Percentiles rank a stretch among this genome's conserved stretches.
Conservation (phyloP, 2,329 filamentous ascomycete genomes). For the Xylaria arbuscula region DNA sequence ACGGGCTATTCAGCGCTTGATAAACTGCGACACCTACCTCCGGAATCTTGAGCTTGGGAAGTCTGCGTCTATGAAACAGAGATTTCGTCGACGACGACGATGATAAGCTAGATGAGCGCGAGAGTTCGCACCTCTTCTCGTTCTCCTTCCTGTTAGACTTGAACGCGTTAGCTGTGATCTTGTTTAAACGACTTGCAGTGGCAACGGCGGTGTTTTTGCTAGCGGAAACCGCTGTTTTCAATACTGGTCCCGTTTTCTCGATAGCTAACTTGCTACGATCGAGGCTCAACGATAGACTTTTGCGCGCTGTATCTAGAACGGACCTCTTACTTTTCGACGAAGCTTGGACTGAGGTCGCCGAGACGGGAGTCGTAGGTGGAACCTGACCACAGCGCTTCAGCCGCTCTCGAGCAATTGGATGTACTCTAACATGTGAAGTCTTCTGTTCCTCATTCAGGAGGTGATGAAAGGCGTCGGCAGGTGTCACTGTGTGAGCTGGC, state of each 20-base stretch:
- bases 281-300: conserved; percentile 1
- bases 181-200: conserved; percentile 3
- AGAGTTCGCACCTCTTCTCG: background rate
- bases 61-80: conserved; percentile 7
- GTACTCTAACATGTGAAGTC: background rate
- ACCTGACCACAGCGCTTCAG: conserved; percentile 15
- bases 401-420: background rate
- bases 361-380: background rate
- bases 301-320: background rate
- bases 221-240: conserved; percentile 6
- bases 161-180: background rate
- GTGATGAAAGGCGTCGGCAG: conserved; percentile 3
- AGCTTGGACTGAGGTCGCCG: background rate
- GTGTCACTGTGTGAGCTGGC: conserved; percentile 17
- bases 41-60: conserved; percentile 36
- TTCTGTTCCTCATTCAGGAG: conserved; percentile 27
- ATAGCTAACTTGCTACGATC: conserved; percentile 12
- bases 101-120: conserved; percentile 12
- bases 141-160: background rate
- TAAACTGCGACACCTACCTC: conserved; percentile 17
- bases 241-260: conserved; percentile 9
- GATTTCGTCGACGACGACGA: conserved; percentile 9
- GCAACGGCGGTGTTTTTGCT: conserved; percentile 12
- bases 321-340: conserved; percentile 28
- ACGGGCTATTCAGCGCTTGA: conserved; percentile 26